These are phyloP conservation scores for Linnemannia schmuckeri DNA, from an alignment of 192 early-diverging fungal genomes.

Conservation along the genomic window DNA sequence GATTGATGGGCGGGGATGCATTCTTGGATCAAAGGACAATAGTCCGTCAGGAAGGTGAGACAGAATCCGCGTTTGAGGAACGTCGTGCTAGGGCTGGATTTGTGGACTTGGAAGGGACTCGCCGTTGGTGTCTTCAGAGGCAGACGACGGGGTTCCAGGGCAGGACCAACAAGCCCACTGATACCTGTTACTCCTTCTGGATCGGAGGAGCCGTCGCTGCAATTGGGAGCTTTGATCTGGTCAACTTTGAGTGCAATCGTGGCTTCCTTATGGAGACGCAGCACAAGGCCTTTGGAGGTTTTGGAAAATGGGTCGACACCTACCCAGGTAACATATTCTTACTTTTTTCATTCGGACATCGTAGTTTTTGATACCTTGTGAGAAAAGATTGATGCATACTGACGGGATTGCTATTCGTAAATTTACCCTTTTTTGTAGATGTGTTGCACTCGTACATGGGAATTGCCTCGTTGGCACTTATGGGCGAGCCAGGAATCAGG, in stretches of 20 bases:
- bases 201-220: conserved; percentile 86
- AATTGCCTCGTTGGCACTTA: conserved; percentile 74
- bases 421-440: conserved; percentile 63
- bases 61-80: conserved; percentile 22
- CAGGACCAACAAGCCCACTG: conserved; percentile 85
- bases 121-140: conserved; percentile 84
- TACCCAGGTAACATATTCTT: conserved; percentile 66
- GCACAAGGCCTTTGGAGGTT: conserved; percentile 69
- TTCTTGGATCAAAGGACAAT: conserved; percentile 28
- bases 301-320: conserved; percentile 68
- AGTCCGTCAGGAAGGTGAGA: conserved; percentile 40
- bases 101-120: conserved; percentile 63
- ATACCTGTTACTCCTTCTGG: conserved; percentile 99
- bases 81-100: conserved; percentile 65
- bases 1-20: conserved; percentile 69
- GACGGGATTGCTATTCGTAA: neutral
- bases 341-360: neutral
- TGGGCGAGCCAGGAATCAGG: conserved; percentile 63
- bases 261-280: conserved; percentile 74
- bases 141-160: conserved; percentile 93
- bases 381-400: too few species aligned
- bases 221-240: conserved; percentile 69
- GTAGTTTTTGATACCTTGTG: neutral
- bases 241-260: conserved; percentile 67
- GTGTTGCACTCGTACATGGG: conserved; percentile 89